phyloP scores from a whole-genome alignment of 768 basidiomycete genomes.

The Lactifluus hygrophoroides region DNA sequence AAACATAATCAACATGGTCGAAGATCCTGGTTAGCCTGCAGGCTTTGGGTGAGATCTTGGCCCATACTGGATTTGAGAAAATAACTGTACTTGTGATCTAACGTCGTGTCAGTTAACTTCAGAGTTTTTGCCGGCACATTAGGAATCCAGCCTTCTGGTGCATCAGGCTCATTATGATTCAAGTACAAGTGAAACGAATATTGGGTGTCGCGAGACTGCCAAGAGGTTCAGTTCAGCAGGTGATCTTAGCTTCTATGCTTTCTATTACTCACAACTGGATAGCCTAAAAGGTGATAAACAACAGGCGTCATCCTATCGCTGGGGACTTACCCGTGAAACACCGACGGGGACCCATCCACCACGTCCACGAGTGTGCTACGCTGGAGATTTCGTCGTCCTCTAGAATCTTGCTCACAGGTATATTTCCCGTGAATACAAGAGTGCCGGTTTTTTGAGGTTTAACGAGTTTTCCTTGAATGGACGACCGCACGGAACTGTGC shows the following conservation, averaged over 20 bases:
- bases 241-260: not conserved
- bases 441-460: conserved; percentile 9
- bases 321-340: conserved; percentile 8
- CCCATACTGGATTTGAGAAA: not conserved
- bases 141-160: conserved; percentile 14
- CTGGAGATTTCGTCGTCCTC: conserved; percentile 3
- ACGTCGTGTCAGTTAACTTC: not conserved
- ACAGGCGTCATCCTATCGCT: not conserved
- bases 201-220: conserved; percentile 1
- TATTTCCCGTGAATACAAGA: conserved; percentile 4
- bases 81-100: conserved; percentile 8
- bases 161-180: conserved; percentile 13
- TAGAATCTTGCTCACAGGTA: conserved; percentile 5
- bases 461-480: not conserved
- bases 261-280: conserved; percentile 14
- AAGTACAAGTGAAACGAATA: conserved; percentile 11
- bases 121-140: conserved; percentile 1
- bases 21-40: conserved; percentile 7
- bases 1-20: conserved; percentile 5
- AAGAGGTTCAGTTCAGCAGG: not conserved
- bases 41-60: not conserved
- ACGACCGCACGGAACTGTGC: conserved; percentile 12
- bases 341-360: conserved; percentile 15
- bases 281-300: conserved; percentile 1
- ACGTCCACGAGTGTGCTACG: conserved; percentile 2